phyloP scores from a whole-genome alignment of 306 rosid genomes.

The Trifolium dubium region DNA sequence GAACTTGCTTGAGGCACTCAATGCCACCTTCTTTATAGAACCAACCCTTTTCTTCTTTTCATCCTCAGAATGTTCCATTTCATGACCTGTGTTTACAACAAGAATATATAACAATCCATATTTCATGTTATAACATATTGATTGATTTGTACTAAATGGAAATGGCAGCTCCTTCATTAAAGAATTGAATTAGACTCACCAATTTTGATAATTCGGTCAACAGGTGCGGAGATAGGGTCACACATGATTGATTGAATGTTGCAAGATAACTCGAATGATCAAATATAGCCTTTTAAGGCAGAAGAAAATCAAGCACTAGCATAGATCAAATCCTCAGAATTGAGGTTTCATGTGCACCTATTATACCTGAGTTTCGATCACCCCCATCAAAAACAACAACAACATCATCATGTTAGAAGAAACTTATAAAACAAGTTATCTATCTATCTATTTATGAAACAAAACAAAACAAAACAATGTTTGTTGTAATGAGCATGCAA shows the following conservation, averaged over 20 bases:
- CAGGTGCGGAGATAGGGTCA: constrained; percentile 58
- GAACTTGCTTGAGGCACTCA: constrained; percentile 82
- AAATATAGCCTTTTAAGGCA: constrained; percentile 39
- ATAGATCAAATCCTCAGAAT: constrained; percentile 27
- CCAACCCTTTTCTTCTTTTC: constrained; percentile 81
- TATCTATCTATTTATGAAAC: no score
- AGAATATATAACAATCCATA: background rate
- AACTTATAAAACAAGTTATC: background rate
- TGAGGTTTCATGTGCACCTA: constrained; percentile 47
- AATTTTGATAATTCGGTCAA: constrained; percentile 43
- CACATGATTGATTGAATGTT: constrained; percentile 58
- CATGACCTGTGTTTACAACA: constrained; percentile 47
- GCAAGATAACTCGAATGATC: constrained; percentile 40
- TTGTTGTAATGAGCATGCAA: no score
- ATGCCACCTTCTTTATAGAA: constrained; percentile 74
- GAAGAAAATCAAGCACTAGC: constrained; percentile 54
- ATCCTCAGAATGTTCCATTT: constrained; percentile 66
- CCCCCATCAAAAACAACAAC: background rate
- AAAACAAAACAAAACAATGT: no score
- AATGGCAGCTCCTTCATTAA: background rate
- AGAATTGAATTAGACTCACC: background rate
- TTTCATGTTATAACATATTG: constrained; percentile 3
- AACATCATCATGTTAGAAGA: background rate
- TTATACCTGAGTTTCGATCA: background rate
- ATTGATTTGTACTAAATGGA: background rate